These are phyloP conservation scores for Naganishia vaughanmartiniae DNA, from an alignment of 768 basidiomycete genomes.

Conservation along the genomic window DNA sequence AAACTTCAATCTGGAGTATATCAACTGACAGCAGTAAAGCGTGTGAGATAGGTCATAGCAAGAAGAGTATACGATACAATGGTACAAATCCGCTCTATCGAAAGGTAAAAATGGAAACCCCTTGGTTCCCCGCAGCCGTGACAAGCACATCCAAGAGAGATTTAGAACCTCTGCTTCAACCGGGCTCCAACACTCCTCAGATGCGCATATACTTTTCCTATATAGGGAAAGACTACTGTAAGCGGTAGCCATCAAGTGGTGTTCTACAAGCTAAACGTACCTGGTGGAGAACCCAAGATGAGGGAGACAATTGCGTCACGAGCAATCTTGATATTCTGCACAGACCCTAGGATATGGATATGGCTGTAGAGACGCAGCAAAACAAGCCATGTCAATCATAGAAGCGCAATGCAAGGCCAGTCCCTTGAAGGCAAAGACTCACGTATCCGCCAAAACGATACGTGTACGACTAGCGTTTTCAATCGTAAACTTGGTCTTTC, in stretches of 20 bases:
- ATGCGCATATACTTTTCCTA: conserved; percentile 65
- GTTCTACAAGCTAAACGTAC: conserved; percentile 56
- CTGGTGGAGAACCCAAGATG: conserved; percentile 91
- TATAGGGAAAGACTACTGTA: conserved; percentile 21
- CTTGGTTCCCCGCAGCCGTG: neutral
- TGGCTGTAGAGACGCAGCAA: conserved; percentile 62
- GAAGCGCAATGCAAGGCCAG: neutral
- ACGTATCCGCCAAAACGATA: conserved; percentile 98
- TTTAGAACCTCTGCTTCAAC: conserved; percentile 83
- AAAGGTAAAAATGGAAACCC: neutral
- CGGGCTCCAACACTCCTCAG: conserved; percentile 85
- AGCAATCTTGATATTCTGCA: conserved; percentile 97
- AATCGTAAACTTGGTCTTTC: conserved; percentile 97
- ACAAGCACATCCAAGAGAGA: neutral
- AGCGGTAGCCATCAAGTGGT: neutral
- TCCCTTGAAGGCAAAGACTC: conserved; percentile 47
- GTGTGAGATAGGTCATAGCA: neutral
- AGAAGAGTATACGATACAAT: conserved; percentile 8
- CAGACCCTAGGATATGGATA: conserved; percentile 97
- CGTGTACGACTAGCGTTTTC: conserved; percentile 95
- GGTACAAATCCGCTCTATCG: conserved; percentile 1
- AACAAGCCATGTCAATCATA: neutral
- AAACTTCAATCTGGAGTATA: no score
- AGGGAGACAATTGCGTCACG: conserved; percentile 92
- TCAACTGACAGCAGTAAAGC: neutral